phyloP scores from a whole-genome alignment of 148 eudicot genomes.

The Nyssa sinensis region DNA sequence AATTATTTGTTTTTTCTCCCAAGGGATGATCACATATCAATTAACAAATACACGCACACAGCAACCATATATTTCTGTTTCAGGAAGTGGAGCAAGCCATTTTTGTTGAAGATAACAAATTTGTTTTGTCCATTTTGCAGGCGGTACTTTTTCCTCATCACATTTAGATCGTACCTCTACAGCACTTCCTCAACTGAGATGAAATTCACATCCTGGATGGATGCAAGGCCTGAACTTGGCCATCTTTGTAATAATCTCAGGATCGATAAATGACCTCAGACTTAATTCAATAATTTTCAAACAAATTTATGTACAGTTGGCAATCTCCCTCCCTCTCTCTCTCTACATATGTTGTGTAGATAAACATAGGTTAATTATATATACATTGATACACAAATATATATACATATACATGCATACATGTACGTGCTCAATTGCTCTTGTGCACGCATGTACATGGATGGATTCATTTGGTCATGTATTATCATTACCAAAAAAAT shows the following conservation, averaged over 20 bases:
- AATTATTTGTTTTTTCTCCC: too few species aligned
- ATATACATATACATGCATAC: too few species aligned
- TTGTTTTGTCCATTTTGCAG: constrained; percentile 45
- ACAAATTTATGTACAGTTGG: not conserved
- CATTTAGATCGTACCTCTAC: constrained; percentile 85
- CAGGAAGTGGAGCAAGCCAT: not conserved
- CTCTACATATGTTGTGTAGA: too few species aligned
- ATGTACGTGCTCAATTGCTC: too few species aligned
- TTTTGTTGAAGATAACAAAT: not conserved
- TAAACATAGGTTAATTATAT: too few species aligned
- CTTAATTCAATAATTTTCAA: not conserved
- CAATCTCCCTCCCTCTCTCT: not conserved
- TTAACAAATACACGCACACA: not conserved
- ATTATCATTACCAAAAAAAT: too few species aligned
- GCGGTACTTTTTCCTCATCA: constrained; percentile 83
- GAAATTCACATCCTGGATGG: constrained; percentile 71
- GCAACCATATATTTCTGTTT: not conserved
- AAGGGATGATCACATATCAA: too few species aligned
- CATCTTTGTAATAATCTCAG: constrained; percentile 82
- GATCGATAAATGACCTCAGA: constrained; percentile 52
- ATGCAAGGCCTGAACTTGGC: constrained; percentile 85
- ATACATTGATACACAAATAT: too few species aligned
- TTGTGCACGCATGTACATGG: too few species aligned
- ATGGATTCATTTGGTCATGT: too few species aligned
- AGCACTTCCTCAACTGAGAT: constrained; percentile 48